Conservation (phyloP, 345 rosid genomes). For the Populus nigra region DNA sequence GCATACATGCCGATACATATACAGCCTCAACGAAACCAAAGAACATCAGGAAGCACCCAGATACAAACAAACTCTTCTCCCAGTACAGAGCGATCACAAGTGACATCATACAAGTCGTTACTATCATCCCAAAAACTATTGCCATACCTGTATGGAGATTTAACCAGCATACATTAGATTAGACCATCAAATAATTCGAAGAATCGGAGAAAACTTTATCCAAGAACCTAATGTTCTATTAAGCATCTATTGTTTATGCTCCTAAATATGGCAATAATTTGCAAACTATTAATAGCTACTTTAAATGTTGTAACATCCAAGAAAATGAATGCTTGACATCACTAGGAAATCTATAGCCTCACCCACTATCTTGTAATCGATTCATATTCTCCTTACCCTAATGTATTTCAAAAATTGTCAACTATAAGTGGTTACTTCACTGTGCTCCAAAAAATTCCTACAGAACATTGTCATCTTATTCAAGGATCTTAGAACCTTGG, state of each 20-base stretch:
- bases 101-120: conserved; percentile 64
- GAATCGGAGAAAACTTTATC: too few relatives aligned
- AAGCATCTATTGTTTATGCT: neutral
- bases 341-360: neutral
- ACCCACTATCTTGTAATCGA: neutral
- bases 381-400: neutral
- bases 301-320: neutral
- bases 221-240: neutral
- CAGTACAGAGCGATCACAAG: conserved; percentile 52
- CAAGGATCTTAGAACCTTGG: neutral
- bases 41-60: conserved; percentile 44
- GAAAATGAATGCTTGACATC: neutral
- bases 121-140: conserved; percentile 50
- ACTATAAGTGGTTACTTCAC: neutral
- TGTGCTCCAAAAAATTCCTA: neutral
- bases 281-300: neutral
- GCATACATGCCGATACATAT: conserved; percentile 40
- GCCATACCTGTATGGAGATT: conserved; percentile 44
- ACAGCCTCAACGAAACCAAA: conserved; percentile 49
- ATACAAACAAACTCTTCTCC: conserved; percentile 40
- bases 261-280: neutral
- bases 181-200: neutral
- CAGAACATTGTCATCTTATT: neutral
- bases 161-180: neutral
- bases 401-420: neutral